Evolutionary conservation across 768 basidiomycete genomes (phyloP), one percentile per base, ranked within the genome.

Genomic region (Macrocybe gigantea): DNA sequence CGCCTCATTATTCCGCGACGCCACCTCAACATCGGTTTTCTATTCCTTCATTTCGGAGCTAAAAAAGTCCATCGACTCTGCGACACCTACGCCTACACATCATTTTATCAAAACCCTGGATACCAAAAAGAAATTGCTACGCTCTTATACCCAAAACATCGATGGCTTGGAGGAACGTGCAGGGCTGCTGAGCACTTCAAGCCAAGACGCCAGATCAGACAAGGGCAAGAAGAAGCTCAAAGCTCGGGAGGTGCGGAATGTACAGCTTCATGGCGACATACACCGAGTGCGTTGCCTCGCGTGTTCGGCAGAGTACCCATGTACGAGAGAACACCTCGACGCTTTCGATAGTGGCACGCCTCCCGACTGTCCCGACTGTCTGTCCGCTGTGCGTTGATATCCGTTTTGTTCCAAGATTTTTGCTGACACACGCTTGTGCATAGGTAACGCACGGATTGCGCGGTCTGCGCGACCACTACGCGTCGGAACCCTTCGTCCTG

Each of bases 101-200:
- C 75, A 72, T 45, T 96, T 99, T 64, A 82, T 99, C 49, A 83
- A 85, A 57, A 81, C 79, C 3, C 77, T 98, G 1, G 88, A 96
- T 54, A 64, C 76, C 11, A 93, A 90, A 64, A 83, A 83, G 43
- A 93, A 87, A 65, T 69, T 99, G 7, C 62, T 95, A 22, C 80
- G 96, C 49, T 88, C 85, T 9, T 99, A 97, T 64, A 97, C 96
- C 1, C 96, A 99, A 67, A 99, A 99, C 62, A 94, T 99, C 39
- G 96, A 99, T 65, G 95, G 93, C 8, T 68, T 99, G 9, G 96
- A 99, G 60, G 85, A 83, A 56, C 73, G 75, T 46, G 80, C 80
- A 0, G 94, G 94, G 1, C 72, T 99, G 6, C 66, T 80, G 34
- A 78, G 88, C 38, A 82, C 75, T 50, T 78, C 83, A 2, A 78